Evolutionary conservation across 2,329 filamentous ascomycete species (phyloP), one percentile per base, ranked within the genome.

Genomic region (Stagonosporopsis cucurbitacearum): DNA sequence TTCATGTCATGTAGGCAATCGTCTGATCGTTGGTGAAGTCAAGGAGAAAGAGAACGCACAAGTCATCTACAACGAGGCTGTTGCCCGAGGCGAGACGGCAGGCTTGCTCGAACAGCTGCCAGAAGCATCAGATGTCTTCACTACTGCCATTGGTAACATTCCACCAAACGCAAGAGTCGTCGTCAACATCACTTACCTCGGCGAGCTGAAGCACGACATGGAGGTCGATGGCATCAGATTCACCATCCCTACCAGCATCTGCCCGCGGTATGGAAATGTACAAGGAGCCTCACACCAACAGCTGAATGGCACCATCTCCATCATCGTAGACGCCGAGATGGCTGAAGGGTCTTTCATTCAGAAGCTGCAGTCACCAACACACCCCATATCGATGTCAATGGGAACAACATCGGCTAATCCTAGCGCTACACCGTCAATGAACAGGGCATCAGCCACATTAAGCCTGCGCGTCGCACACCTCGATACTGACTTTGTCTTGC

Each of bases 171-270:
- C 82, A 15, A 81, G 78, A 30, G 76, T 90, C 30, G 70, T 80
- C 6, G 82, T 91, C 6, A 80, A 87, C 11, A 84, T 91, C 51
- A 84, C 79, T 0, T 91, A 89, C 58, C 79, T 90, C 4, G 86
- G 86, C 2, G 88, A 92, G 69, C 79, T 92, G 50, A 90, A 90
- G 75, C 86, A 91, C 62, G 88, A 91, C 66, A 82, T 86, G 39
- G 84, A 87, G 58, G 79, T 84, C 3, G 86, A 92, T 65, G 87
- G 87, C 6, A 78, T 89, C 23, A 82, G 88, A 6, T 89, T 88
- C 67, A 91, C 84, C 4, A 83, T 92, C 4, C 89, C 89, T 0
- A 89, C 83, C 0, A 75, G 72, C 43, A 87, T 92, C 51, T 86
- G 85, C 0, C 88, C 88, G 1, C 81, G 88, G 19, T 92, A 90